phyloP scores from a whole-genome alignment of 192 early-diverging fungal genomes.

The Kickxella alabastrina region DNA sequence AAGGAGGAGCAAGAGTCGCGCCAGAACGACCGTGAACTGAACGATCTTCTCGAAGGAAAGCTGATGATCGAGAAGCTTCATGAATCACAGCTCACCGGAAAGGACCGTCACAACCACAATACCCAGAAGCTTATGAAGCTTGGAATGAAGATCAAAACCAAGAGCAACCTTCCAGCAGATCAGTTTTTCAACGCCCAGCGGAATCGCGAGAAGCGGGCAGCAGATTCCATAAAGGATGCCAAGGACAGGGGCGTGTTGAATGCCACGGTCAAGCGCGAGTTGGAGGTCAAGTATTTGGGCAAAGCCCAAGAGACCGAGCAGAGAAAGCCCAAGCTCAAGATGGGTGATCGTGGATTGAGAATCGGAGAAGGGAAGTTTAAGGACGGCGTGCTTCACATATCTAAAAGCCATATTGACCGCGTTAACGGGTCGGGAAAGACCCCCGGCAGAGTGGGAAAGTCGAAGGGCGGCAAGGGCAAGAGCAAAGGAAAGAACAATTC shows the following conservation, averaged over 20 bases:
- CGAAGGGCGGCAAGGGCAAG: slow-evolving; percentile 5
- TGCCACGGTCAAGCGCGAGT: slow-evolving; percentile 23
- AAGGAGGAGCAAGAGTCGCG: slow-evolving; percentile 51
- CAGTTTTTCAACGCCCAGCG: slow-evolving; percentile 17
- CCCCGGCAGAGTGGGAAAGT: slow-evolving; percentile 9
- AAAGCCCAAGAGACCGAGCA: slow-evolving; percentile 1
- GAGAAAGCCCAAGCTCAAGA: slow-evolving; percentile 3
- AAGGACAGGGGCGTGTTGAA: slow-evolving; percentile 35
- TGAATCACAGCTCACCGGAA: slow-evolving; percentile 40
- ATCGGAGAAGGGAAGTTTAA: slow-evolving; percentile 24
- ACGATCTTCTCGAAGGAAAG: slow-evolving; percentile 28
- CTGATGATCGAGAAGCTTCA: slow-evolving; percentile 42
- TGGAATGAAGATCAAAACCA: slow-evolving; percentile 41
- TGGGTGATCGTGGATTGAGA: slow-evolving; percentile 21
- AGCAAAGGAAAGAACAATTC: no score
- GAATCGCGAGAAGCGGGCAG: slow-evolving; percentile 11
- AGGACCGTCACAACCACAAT: slow-evolving; percentile 42
- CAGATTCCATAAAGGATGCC: slow-evolving; percentile 29
- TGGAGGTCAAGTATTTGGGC: slow-evolving; percentile 28
- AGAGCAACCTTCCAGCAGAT: slow-evolving; percentile 34
- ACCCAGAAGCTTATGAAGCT: slow-evolving; percentile 28
- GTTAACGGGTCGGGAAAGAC: slow-evolving; percentile 7
- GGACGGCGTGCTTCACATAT: slow-evolving; percentile 39
- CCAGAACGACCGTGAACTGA: slow-evolving; percentile 28
- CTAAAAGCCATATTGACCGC: slow-evolving; percentile 40